Evolutionary conservation across 1,284 basidiomycete genomes (phyloP).

Genomic region (Moesziomyces globuligerus): DNA sequence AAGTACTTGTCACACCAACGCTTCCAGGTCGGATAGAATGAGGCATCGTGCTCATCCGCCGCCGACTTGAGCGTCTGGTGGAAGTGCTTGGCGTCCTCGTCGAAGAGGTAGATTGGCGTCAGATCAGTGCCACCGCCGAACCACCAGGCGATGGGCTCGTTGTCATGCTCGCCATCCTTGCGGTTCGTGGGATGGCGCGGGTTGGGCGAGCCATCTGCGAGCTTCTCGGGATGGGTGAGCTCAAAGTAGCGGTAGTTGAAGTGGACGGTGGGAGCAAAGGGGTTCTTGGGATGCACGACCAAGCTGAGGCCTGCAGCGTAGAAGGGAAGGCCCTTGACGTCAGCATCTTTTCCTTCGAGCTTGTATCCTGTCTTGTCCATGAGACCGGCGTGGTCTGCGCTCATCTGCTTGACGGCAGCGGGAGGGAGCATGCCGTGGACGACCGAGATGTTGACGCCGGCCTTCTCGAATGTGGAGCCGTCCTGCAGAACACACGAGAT

Average conservation of each 20-base stretch:
- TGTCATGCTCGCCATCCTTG: slow-evolving; percentile 29
- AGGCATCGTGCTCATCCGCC: slow-evolving; percentile 78
- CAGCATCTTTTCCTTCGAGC: slow-evolving; percentile 71
- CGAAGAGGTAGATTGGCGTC: slow-evolving; percentile 91
- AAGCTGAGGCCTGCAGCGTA: slow-evolving; percentile 91
- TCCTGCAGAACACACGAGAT: slow-evolving; percentile 86
- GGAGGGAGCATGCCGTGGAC: slow-evolving; percentile 90
- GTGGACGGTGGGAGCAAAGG: slow-evolving; percentile 80
- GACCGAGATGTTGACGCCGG: slow-evolving; percentile 93
- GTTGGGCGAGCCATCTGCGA: slow-evolving; percentile 63
- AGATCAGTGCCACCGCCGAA: slow-evolving; percentile 97
- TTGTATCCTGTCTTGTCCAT: slow-evolving; percentile 61
- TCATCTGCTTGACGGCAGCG: slow-evolving; percentile 90
- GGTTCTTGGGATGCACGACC: slow-evolving; percentile 93
- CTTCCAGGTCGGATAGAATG: slow-evolving; percentile 85
- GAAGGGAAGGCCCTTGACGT: slow-evolving; percentile 79
- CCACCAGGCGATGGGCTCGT: slow-evolving; percentile 84
- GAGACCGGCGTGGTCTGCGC: slow-evolving; percentile 81
- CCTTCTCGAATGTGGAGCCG: slow-evolving; percentile 86
- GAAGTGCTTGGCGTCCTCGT: slow-evolving; percentile 87
- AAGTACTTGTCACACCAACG: slow-evolving; percentile 99
- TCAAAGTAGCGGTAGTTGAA: slow-evolving; percentile 99
- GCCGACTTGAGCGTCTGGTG: slow-evolving; percentile 81
- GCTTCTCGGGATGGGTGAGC: slow-evolving; percentile 64
- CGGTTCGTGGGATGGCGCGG: slow-evolving; percentile 56